A percentile compares a stretch with the other conserved stretches of the same genome.
Conservation (phyloP, 495 filamentous ascomycete genomes). For the Penicillium arizonense region DNA sequence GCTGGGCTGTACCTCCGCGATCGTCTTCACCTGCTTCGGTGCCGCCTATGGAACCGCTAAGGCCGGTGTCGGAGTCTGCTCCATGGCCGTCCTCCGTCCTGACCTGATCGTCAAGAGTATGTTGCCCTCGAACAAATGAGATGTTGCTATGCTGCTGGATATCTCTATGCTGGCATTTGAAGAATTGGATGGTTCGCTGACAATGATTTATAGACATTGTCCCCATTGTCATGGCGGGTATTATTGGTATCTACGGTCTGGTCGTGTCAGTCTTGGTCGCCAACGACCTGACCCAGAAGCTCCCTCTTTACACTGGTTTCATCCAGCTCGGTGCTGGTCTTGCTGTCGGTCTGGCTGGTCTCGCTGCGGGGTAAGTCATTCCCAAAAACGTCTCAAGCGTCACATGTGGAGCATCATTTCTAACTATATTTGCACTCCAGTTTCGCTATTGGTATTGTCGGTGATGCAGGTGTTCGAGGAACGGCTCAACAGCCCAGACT, state of each 20-base stretch:
- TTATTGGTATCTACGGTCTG: slow-evolving; percentile 99
- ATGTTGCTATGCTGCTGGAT: background rate
- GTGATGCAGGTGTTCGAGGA: slow-evolving; percentile 97
- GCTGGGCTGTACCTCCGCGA: slow-evolving; percentile 97
- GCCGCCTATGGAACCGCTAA: slow-evolving; percentile 99
- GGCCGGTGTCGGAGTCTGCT: slow-evolving; percentile 96
- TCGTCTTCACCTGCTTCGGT: slow-evolving; percentile 98
- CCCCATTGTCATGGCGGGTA: slow-evolving; percentile 99
- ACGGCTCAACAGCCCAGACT: slow-evolving; percentile 96
- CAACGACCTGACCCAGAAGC: slow-evolving; percentile 77
- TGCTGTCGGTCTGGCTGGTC: slow-evolving; percentile 91
- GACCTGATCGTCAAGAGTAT: slow-evolving; percentile 99
- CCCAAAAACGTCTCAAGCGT: background rate
- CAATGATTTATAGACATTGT: slow-evolving; percentile 73
- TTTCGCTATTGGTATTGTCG: slow-evolving; percentile 98
- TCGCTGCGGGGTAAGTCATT: slow-evolving; percentile 80
- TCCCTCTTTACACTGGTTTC: slow-evolving; percentile 89
- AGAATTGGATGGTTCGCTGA: slow-evolving; percentile 15
- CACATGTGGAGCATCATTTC: background rate
- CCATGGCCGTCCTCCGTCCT: slow-evolving; percentile 96
- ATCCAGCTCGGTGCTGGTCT: slow-evolving; percentile 98
- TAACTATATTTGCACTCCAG: slow-evolving; percentile 27
- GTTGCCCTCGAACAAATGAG: slow-evolving; percentile 26
- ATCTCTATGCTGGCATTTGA: background rate
- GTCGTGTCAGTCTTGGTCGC: slow-evolving; percentile 98